Percentiles rank a stretch among this genome's conserved stretches.
These are phyloP conservation scores for Ottelia alismoides DNA, from an alignment of 106 monocot species.

Conservation along the genomic window DNA sequence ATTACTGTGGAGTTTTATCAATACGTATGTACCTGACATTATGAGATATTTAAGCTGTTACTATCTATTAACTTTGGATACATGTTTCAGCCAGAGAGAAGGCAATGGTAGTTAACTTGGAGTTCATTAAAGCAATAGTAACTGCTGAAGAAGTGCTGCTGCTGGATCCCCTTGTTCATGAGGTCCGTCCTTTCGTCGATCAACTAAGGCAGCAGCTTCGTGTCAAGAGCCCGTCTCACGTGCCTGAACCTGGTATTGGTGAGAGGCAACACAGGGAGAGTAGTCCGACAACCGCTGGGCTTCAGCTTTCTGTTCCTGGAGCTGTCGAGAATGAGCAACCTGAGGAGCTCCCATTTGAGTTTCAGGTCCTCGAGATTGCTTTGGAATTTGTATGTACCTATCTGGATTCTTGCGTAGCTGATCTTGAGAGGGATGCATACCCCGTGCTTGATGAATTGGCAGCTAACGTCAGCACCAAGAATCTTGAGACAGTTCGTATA, in stretches of 20 bases:
- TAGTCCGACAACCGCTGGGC: conserved; percentile 9
- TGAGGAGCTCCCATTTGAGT: conserved; percentile 79
- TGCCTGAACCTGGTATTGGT: conserved; percentile 8
- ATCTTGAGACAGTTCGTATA: conserved; percentile 71
- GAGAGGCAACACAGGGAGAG: conserved; percentile 9
- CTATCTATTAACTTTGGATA: no score
- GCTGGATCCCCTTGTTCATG: conserved; percentile 58
- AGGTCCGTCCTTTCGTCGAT: conserved; percentile 80
- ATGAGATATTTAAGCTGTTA: no score
- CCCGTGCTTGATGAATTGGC: conserved; percentile 78
- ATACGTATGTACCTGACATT: no score
- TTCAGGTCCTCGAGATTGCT: conserved; percentile 79
- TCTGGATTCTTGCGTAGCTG: conserved; percentile 57
- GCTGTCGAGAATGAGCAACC: conserved; percentile 26
- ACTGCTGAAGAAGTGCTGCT: conserved; percentile 88
- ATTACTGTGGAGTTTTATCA: no score
- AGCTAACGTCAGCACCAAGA: conserved; percentile 81
- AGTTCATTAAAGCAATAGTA: conserved; percentile 78
- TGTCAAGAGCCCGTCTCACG: conserved; percentile 18
- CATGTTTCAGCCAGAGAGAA: conserved; percentile 97
- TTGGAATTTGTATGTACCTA: conserved; percentile 67
- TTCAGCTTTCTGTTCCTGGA: conserved; percentile 11
- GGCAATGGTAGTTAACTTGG: conserved; percentile 91
- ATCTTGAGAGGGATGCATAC: conserved; percentile 73
- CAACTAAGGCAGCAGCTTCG: conserved; percentile 70